Conservation (phyloP, 2,329 filamentous ascomycete genomes). For the Fusarium fujikuroi region DNA sequence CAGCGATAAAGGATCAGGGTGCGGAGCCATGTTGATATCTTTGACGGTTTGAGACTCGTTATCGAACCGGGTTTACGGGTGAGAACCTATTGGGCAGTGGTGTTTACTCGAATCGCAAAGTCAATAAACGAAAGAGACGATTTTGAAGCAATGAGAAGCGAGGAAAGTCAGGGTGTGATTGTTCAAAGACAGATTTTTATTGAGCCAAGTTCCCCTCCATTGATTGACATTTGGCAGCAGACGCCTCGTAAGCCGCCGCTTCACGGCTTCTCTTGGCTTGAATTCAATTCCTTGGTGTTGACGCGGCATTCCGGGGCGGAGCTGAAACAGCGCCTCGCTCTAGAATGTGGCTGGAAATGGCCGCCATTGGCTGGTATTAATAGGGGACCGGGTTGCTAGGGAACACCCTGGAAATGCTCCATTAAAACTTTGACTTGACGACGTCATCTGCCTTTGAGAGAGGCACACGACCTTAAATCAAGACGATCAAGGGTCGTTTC, state of each 20-base stretch:
- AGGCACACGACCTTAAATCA: not conserved
- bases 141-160: not conserved
- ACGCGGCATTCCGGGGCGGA: slow-evolving; percentile 46
- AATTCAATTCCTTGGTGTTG: slow-evolving; percentile 40
- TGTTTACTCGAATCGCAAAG: slow-evolving; percentile 12
- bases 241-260: slow-evolving; percentile 40
- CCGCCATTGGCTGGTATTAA: slow-evolving; percentile 40
- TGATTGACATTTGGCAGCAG: not conserved
- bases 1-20: slow-evolving; percentile 31
- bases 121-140: slow-evolving; percentile 11
- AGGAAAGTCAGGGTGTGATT: not conserved
- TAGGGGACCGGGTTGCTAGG: slow-evolving; percentile 30
- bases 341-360: slow-evolving; percentile 39
- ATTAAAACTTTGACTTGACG: not conserved
- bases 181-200: not conserved
- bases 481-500: slow-evolving; percentile 5
- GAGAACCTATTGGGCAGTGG: not conserved
- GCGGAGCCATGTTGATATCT: slow-evolving; percentile 30
- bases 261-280: slow-evolving; percentile 29
- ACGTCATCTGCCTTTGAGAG: slow-evolving; percentile 31
- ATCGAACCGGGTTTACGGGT: not conserved
- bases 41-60: not conserved
- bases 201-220: not conserved
- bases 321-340: slow-evolving; percentile 44
- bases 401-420: slow-evolving; percentile 32